Base-by-base conservation (phyloP, 1,139 yeast genomes). In the Groenewaldozyma auringiensis region DNA sequence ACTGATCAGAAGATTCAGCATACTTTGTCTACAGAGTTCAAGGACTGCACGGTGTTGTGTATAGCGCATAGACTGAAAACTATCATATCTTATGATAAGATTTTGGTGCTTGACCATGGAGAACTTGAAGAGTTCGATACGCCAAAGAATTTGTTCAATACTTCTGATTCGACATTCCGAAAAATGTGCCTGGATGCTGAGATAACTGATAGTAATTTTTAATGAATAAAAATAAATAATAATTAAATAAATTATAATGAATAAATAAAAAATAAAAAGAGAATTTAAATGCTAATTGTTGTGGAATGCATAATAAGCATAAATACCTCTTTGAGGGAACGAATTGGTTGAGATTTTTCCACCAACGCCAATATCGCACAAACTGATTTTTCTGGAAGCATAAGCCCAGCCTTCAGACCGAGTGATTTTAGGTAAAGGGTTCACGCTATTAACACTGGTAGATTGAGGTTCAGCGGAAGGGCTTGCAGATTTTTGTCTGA, bases 61-160 rank as follows among this genome's bases (percentile, higher is more conserved):
- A 82, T 84, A 65, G 94, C 94, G 3, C 94, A 84, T 60, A 75
- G 92, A 58, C 66, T 83, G 61, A 77, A 77, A 56, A 81, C 89
- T 0, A 81, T 83, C 54, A 59, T 81, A 52, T 69, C 72, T 50
- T 83, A 82, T 60, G 88, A 83, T 61, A 68, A 75, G 47, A 76
- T 83, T 42, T 59, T 83, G 53, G 88, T 83, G 9, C 62, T 83
- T 60, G 88, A 82, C 47, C 67, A 72, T 44, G 89, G 89, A 45
- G 71, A 70, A 51, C 65, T 78, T 25, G 69, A 64, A 34, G 86
- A 81, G 58, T 75, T 72, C 54, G 88, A 78, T 54, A 37, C 62
- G 2, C 73, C 72, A 2, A 29, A 45, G 38, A 53, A 55, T 1
- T 64, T 81, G 52, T 80, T 66, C 55, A 55, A 56, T 14, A 51